Conservation (phyloP, 2,329 filamentous ascomycete genomes). For the Metarhizium sp. region DNA sequence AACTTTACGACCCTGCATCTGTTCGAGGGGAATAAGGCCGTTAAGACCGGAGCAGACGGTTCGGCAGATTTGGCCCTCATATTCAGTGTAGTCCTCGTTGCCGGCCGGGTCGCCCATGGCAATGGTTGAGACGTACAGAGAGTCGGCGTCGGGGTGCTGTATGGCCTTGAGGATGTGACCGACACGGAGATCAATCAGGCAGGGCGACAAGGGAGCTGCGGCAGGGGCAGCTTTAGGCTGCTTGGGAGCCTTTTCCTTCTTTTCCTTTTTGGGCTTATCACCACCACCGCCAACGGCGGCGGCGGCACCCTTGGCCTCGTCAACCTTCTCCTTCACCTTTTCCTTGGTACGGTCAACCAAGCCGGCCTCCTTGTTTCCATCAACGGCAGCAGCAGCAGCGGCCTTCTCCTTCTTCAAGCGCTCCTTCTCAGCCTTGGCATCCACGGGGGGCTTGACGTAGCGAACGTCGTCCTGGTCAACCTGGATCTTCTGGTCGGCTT, state of each 20-base stretch:
- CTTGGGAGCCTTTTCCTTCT: constrained; percentile 83
- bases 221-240: constrained; percentile 56
- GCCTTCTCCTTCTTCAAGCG: constrained; percentile 94
- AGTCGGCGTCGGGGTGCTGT: constrained; percentile 94
- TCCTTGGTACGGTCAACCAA: constrained; percentile 54
- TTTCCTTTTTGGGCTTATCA: constrained; percentile 64
- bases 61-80: constrained; percentile 82
- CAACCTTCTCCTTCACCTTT: constrained; percentile 45
- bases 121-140: constrained; percentile 89
- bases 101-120: constrained; percentile 83
- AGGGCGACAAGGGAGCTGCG: constrained; percentile 70
- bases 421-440: constrained; percentile 94
- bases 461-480: constrained; percentile 74
- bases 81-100: constrained; percentile 75
- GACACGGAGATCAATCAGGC: constrained; percentile 87
- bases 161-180: constrained; percentile 95
- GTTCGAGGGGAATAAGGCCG: constrained; percentile 81
- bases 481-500: constrained; percentile 63
- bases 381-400: constrained; percentile 47
- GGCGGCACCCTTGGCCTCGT: constrained; percentile 34
- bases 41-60: constrained; percentile 97
- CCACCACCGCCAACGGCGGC: constrained; percentile 19
- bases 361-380: constrained; percentile 25
- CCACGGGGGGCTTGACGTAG: constrained; percentile 80
- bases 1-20: constrained; percentile 95